A percentile compares a stretch with the other conserved stretches of the same genome.
phyloP scores from a whole-genome alignment of 2,329 filamentous ascomycete species.

The Monilinia fructicola region DNA sequence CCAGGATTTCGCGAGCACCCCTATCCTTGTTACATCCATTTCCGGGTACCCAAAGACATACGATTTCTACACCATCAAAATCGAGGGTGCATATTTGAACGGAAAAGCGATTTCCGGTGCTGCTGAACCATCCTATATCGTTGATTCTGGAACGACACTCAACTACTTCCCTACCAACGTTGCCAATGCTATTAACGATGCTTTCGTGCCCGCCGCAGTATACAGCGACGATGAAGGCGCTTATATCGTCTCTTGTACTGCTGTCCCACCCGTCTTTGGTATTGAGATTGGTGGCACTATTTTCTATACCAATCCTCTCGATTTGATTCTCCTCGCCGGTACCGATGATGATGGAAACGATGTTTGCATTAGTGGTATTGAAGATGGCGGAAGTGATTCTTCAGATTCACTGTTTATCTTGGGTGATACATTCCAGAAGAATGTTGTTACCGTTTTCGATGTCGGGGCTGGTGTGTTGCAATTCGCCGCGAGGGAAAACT shows the following conservation, averaged over 20 bases:
- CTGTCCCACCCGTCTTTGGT: slow-evolving; percentile 44
- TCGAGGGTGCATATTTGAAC: slow-evolving; percentile 24
- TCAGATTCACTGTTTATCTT: slow-evolving; percentile 42
- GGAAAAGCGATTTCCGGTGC: slow-evolving; percentile 19
- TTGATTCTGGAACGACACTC: slow-evolving; percentile 48
- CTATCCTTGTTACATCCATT: slow-evolving; percentile 33
- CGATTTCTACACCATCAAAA: slow-evolving; percentile 34
- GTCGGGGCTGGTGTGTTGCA: slow-evolving; percentile 48
- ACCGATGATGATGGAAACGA: slow-evolving; percentile 29
- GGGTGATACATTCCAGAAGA: slow-evolving; percentile 51
- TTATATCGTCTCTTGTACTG: slow-evolving; percentile 46
- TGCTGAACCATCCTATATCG: slow-evolving; percentile 28
- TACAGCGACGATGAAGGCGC: slow-evolving; percentile 38
- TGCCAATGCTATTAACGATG: slow-evolving; percentile 42
- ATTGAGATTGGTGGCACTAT: slow-evolving; percentile 44
- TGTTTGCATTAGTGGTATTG: slow-evolving; percentile 41
- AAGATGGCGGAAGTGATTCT: slow-evolving; percentile 38
- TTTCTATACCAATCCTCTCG: slow-evolving; percentile 38
- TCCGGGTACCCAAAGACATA: slow-evolving; percentile 21
- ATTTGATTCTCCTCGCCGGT: slow-evolving; percentile 36
- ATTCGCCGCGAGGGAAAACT: slow-evolving; percentile 44
- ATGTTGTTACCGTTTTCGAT: slow-evolving; percentile 52
- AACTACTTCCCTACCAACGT: slow-evolving; percentile 45
- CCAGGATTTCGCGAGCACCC: slow-evolving; percentile 29
- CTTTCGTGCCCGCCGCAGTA: slow-evolving; percentile 46